A percentile compares a stretch with the other conserved stretches of the same genome.
phyloP scores from a whole-genome alignment of 2,329 filamentous ascomycete genomes.

The Mycosphaerella arachidis region DNA sequence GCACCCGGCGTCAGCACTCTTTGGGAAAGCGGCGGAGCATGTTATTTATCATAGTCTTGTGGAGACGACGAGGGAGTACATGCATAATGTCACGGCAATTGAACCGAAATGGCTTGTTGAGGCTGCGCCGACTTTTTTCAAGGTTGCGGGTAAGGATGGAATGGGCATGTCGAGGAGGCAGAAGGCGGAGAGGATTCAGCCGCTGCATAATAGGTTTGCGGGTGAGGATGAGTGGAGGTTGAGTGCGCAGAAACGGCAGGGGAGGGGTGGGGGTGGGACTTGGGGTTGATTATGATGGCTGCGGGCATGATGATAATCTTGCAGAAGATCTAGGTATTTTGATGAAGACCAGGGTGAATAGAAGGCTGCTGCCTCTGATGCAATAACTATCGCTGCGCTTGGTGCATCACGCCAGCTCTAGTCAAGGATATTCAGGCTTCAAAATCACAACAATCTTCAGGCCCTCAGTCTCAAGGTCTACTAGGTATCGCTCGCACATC shows the following conservation, averaged over 20 bases:
- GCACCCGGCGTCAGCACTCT: slow-evolving; percentile 85
- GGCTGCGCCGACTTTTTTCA: slow-evolving; percentile 98
- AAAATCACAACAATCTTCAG: no score
- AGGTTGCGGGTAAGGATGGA: slow-evolving; percentile 81
- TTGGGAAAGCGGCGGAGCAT: slow-evolving; percentile 93
- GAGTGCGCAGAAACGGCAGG: slow-evolving; percentile 78
- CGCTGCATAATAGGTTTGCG: slow-evolving; percentile 86
- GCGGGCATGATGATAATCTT: neutral
- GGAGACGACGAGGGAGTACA: slow-evolving; percentile 94
- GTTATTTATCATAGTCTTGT: slow-evolving; percentile 91
- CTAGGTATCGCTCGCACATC: no score
- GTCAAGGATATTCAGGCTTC: no score
- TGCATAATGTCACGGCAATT: slow-evolving; percentile 89
- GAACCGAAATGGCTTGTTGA: slow-evolving; percentile 94
- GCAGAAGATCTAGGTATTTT: neutral
- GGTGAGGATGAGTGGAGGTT: slow-evolving; percentile 94
- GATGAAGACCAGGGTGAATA: neutral
- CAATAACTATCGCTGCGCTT: no score
- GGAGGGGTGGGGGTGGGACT: slow-evolving; percentile 83
- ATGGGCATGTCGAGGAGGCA: slow-evolving; percentile 72
- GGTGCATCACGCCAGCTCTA: no score
- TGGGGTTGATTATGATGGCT: slow-evolving; percentile 61
- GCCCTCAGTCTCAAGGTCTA: no score
- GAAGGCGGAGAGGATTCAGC: slow-evolving; percentile 91
- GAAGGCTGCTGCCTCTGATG: neutral